Evolutionary conservation across 2,329 filamentous ascomycete species (phyloP), one percentile per base, ranked within the genome.

Genomic region (Diaporthe capsici): DNA sequence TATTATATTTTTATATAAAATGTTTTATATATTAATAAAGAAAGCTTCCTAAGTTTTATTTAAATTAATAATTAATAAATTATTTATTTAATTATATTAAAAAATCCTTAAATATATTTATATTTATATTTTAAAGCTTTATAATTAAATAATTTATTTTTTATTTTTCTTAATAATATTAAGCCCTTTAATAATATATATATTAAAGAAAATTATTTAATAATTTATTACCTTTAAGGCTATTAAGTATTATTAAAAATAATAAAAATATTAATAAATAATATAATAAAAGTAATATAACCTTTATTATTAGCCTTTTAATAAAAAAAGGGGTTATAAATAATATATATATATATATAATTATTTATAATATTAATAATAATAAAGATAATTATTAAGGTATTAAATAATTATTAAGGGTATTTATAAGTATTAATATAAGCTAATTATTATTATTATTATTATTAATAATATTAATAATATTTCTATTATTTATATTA

Each of bases 301-400:
- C 1, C 7, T 2, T 37, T 37, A 37, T 37, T 10, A 37, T 10
- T 37, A 37, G 4, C 4, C 1, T 2, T 37, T 10, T 37, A 37
- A 37, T 37, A 10, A 10, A 37, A 37, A 2, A 37, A 37, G 1
- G 34, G 34, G 34, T 1, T 37, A 37, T 37, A 37, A 37, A 1
- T 2, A 37, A 10, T 37, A 37, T 37, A 37, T 37, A 37, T 37
- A 37, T 10, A 37, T 37, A 10, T 10, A 1, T 37, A 37, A 1
- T 8, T 37, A 1, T 1, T 37, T 37, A 37, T 37, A 10, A 10
- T 37, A 2, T 2, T 37, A 37, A 1, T 1, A 2, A 1, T 1
- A 2, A 37, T 2, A 37, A 1, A 37, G 7, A 9, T 37, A 10
- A 1, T 1, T 37, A 37, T 10, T 37, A 37, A 1, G 34, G 34